phyloP scores from a whole-genome alignment of 257 asterid genomes.

The Perilla frutescens region DNA sequence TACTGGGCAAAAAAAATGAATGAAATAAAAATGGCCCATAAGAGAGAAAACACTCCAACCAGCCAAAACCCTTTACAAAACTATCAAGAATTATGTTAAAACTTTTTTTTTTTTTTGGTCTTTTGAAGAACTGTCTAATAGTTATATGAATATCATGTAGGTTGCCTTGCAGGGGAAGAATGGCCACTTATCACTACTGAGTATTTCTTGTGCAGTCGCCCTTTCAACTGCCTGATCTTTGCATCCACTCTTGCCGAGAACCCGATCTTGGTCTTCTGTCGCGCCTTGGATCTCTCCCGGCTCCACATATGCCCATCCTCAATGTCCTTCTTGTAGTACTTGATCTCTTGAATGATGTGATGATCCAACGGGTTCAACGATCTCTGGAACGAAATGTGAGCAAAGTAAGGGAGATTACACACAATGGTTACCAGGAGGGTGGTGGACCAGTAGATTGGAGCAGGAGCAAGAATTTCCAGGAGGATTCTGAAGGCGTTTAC shows the following conservation, averaged over 20 bases:
- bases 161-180: conserved; percentile 29
- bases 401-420: conserved; percentile 82
- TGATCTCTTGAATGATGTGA: conserved; percentile 93
- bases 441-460: conserved; percentile 87
- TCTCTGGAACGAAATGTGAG: conserved; percentile 78
- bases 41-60: conserved; percentile 20
- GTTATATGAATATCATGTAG: conserved; percentile 1
- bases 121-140: conserved; percentile 10
- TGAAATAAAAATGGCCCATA: conserved; percentile 35
- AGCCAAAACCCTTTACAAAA: conserved; percentile 24
- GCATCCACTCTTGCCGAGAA: conserved; percentile 95
- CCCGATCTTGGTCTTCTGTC: conserved; percentile 78
- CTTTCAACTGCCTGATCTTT: conserved; percentile 77
- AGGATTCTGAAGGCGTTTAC: conserved; percentile 64
- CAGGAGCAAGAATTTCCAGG: conserved; percentile 76
- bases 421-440: conserved; percentile 68
- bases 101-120: not conserved
- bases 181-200: conserved; percentile 46
- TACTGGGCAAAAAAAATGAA: conserved; percentile 37
- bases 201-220: conserved; percentile 67
- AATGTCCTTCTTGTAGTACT: conserved; percentile 71
- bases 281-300: conserved; percentile 75
- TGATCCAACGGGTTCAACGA: conserved; percentile 91
- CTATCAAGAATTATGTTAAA: conserved; percentile 32
- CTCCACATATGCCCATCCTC: conserved; percentile 93